Evolutionary conservation across 768 basidiomycete genomes (phyloP), one percentile per base, ranked within the genome.

Genomic region (Lactarius hatsudake): DNA sequence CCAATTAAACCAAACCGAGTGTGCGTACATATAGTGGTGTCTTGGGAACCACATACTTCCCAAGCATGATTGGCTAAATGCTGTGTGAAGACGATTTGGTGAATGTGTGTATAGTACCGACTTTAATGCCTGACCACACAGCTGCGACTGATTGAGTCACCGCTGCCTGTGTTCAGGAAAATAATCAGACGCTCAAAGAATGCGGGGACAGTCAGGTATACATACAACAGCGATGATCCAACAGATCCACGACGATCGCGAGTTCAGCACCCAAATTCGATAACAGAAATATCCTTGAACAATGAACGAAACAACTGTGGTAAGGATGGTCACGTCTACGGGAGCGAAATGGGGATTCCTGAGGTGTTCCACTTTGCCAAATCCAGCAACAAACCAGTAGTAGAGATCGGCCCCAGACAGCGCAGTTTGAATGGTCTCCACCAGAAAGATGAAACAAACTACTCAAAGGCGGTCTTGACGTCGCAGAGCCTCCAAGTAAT

Each of bases 41-140:
- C 12, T 51, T 51, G n/a, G 3, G 0, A 10, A 1, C 3, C 2
- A 0, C 12, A 26, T 12, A 23, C 4, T 4, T 26, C 13, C 2
- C 48, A 23, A 13, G 4, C 5, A 6, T 12, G 23, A 51, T 1
- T 5, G 48, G 23, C 48, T 51, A 51, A 51, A 26, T 0, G 48
- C 48, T 40, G 48, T 20, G 43, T 26, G 48, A 26, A 51, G 23
- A 26, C 12, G 13, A 51, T 26, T 51, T n/a, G 48, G 10, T 4
- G 23, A 51, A n/a, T 1, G 23, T 51, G 12, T 51, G 48, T 23
- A 51, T 23, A 51, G 23, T 8, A 51, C n/a, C 23, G 48, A 51
- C 48, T 6, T 51, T 51, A 1, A 51, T 26, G 10, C n/a, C 1
- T 1, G 12, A 0, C 48, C 48, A 51, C 0, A n/a, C 2, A 5